Evolutionary conservation across 116 monocot species (phyloP), one percentile per base, ranked within the genome.

Genomic region (Iris pallida): DNA sequence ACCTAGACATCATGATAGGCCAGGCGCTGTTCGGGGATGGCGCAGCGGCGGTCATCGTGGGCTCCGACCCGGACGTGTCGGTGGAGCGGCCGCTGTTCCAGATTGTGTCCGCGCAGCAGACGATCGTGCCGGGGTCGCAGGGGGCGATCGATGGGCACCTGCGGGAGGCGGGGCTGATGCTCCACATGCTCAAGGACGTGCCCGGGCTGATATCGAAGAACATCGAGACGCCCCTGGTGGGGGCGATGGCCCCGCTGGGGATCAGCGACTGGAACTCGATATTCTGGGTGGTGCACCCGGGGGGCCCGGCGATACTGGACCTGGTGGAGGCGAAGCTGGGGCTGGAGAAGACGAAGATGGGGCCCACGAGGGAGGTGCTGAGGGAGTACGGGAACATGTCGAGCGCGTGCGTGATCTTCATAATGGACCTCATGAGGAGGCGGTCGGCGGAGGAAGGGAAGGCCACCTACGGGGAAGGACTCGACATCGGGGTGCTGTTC

Each of bases 201-300:
- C 81, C 81, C 1, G 68, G 64, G 20, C 48, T 81, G 15, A 76
- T 81, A 59, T 72, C 81, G 9, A 76, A 81, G 76, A 81, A 81
- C 72, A 72, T 81, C 16, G 72, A 76, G 61, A 68, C 58, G 57
- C 58, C 71, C 19, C 56, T 81, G 18, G 16, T 14, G 68, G 81
- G 72, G 63, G 81, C 81, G 12, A 64, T 81, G 17, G 44, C 14
- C 51, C 81, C 81, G 7, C 53, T 81, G 17, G 76, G 76, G 8
- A 59, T 76, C 13, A 14, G 17, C 15, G 80, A 80, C 67, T 80
- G 74, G 69, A 80, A 80, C 62, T 75, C 75, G 3, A 19, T 81
- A 12, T 81, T 81, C 49, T 81, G 81, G 81, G 60, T 81, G 4
- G 76, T 76, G n/a, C 81, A 81, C 42, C 81, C 81, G 8, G 81